Conservation (phyloP, 2,329 filamentous ascomycete genomes). For the Sporothrix variecibatus region DNA sequence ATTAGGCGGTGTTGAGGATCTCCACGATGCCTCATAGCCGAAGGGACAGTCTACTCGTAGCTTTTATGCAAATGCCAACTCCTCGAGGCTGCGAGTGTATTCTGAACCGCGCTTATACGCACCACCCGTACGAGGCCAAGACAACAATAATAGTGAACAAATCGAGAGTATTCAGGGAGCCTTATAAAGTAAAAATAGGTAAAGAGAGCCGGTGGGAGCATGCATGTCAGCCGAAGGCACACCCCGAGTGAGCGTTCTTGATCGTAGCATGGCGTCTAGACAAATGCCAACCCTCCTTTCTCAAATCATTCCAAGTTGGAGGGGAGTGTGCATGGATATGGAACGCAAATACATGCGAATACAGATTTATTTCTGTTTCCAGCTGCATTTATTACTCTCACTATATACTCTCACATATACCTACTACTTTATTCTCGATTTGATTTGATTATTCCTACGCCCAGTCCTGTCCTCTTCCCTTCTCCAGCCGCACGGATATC, state of each 20-base stretch:
- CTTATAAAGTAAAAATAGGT: not conserved
- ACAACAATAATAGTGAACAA: not conserved
- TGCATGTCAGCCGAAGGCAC: not conserved
- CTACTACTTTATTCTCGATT: not conserved
- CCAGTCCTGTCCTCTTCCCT: not conserved
- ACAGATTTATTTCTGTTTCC: not conserved
- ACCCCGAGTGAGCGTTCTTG: not conserved
- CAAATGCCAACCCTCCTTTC: not conserved
- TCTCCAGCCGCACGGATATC: not conserved
- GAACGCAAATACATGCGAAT: not conserved
- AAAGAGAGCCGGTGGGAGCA: not conserved
- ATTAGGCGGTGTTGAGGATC: not conserved
- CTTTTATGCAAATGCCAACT: not conserved
- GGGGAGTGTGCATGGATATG: slow-evolving; percentile 4
- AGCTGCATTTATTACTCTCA: not conserved
- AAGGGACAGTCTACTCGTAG: not conserved
- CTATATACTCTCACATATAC: not conserved
- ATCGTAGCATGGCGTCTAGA: not conserved
- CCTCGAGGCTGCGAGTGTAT: not conserved
- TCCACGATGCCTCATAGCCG: not conserved
- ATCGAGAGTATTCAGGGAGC: not conserved
- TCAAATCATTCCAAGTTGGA: not conserved
- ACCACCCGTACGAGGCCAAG: not conserved
- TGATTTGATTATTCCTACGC: not conserved
- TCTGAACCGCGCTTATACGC: not conserved